Evolutionary conservation across 331 rosid species (phyloP), one percentile per base, ranked within the genome.

Genomic region (Quercus tomentella): DNA sequence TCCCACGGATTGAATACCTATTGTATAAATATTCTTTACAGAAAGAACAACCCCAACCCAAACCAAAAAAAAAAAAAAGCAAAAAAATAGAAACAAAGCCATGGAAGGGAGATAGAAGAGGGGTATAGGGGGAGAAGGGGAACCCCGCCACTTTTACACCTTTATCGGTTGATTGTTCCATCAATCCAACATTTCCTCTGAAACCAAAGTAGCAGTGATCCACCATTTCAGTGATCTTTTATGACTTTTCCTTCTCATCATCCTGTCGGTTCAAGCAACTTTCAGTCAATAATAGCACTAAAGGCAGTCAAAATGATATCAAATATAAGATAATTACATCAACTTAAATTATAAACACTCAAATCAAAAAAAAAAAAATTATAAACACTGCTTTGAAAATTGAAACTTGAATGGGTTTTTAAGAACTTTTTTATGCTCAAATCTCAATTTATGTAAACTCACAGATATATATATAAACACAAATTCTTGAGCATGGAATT

Each of bases 161-260:
- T 74, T 73, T 61, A 31, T 22, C 58, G 77, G 57, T 60, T 75
- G 70, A 63, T 18, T 51, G 57, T n/a, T 74, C 35, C 43, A 22
- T 77, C 16, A 76, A 30, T 12, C 2, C 4, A 56, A 56, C 22
- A 56, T 56, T 56, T 56, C 60, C 60, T 6, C 21, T 20, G 1
- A 20, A 56, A 56, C 22, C 23, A 17, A 56, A 17, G 60, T 2
- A 56, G 22, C 23, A 56, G 60, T 20, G 23, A 6, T 70, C 69
- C 77, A 51, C 68, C 68, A 80, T 74, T 77, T 74, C 35, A 56
- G 56, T 52, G 45, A 87, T 67, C 76, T 43, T 67, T 79, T 87
- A 84, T 79, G 77, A 70, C 74, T 79, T 79, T 37, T 70, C 76
- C 76, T 84, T 82, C 74, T 87, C 88, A 76, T 84, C 88, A 73